Evolutionary conservation across 257 asterid species (phyloP), one percentile per base, ranked within the genome.

Genomic region (Primulina tabacum): DNA sequence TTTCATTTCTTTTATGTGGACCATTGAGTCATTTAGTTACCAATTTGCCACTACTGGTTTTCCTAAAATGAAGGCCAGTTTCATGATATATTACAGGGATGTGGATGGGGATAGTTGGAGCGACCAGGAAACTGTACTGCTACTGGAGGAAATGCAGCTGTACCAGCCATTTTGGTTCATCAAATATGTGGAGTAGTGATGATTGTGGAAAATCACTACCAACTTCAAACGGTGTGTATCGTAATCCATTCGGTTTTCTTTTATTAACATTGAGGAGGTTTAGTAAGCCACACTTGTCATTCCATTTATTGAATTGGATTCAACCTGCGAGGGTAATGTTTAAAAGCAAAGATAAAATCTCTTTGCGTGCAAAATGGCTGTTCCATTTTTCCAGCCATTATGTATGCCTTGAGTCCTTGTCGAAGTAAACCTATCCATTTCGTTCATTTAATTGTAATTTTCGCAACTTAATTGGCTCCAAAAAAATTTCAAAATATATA

Each of bases 131-230:
- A 82, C 84, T 1, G 68, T 82, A n/a, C 77, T 82, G 62, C 86
- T 85, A 55, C 84, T 85, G 14, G 90, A 85, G 82, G 90, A 86
- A 35, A 80, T 82, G 81, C 87, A 80, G 79, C 81, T 72, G 55
- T 76, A 78, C 86, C 88, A 47, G 69, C 78, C 80, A 85, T 53
- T 74, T 82, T 68, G 81, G 87, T 65, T 77, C 86, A 53, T 71
- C 89, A 7, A 73, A 73, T 71, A 62, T 76, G 50, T 33, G 65
- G 65, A 73, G 79, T 57, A 76, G 67, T 34, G 88, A 85, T 70
- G 77, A 76, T 38, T 73, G 58, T 73, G 34, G 82, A 67, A 78
- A 63, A 78, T 62, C 83, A 33, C 80, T 73, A 62, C 80, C 88
- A 74, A 73, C 70, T 77, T 77, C 85, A 53, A 86, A 87, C 50